Percentiles rank a stretch among this genome's conserved stretches.
Evolutionary conservation across 306 rosid genomes (phyloP).

Genomic region (Echinosophora koreensis): DNA sequence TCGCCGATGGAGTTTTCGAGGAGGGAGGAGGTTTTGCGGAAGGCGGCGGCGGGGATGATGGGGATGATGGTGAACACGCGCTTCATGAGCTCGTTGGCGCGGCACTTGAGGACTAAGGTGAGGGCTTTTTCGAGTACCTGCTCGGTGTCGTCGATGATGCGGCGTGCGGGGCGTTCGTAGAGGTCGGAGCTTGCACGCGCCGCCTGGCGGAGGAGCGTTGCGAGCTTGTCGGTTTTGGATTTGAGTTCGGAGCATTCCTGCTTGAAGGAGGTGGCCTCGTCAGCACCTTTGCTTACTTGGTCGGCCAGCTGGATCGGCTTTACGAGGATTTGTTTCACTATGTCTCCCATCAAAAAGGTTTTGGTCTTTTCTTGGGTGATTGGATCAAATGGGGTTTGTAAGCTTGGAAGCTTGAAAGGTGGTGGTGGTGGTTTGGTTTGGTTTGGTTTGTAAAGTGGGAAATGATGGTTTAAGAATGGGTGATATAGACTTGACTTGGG

Average conservation of each 20-base stretch:
- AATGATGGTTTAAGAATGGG: no score
- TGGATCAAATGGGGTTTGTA: slow-evolving; percentile 15
- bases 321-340: slow-evolving; percentile 73
- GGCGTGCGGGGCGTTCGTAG: slow-evolving; percentile 84
- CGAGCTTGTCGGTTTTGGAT: slow-evolving; percentile 81
- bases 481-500: no score
- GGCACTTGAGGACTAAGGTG: slow-evolving; percentile 66
- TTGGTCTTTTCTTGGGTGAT: neutral
- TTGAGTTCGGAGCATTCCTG: slow-evolving; percentile 77
- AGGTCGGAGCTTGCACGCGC: slow-evolving; percentile 91
- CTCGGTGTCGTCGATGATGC: slow-evolving; percentile 82
- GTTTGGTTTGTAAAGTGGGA: no score
- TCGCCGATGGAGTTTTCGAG: slow-evolving; percentile 88
- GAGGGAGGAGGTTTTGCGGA: slow-evolving; percentile 69
- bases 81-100: slow-evolving; percentile 74
- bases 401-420: no score
- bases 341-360: slow-evolving; percentile 71
- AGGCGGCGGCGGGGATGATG: slow-evolving; percentile 71
- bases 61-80: slow-evolving; percentile 84
- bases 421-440: no score
- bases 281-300: slow-evolving; percentile 77
- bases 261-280: slow-evolving; percentile 72
- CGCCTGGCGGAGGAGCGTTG: slow-evolving; percentile 81
- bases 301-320: slow-evolving; percentile 87
- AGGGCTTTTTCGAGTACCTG: slow-evolving; percentile 79